Percentiles rank a stretch among this genome's conserved stretches.
Evolutionary conservation across 192 early-diverging fungal genomes (phyloP).

Genomic region (Geranomyces michiganensis): DNA sequence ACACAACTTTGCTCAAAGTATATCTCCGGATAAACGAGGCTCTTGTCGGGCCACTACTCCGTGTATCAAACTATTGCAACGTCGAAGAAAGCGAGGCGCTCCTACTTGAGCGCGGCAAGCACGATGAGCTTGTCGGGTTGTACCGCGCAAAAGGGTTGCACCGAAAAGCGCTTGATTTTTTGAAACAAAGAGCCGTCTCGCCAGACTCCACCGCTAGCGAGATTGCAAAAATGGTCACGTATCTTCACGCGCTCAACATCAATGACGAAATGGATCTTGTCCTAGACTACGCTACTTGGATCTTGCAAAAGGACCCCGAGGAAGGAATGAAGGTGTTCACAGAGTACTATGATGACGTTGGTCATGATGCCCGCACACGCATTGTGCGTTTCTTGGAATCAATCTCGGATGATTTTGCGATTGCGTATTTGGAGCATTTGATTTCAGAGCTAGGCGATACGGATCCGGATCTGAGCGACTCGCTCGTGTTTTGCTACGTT

Average conservation of each 20-base stretch:
- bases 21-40: constrained; percentile 86
- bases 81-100: constrained; percentile 80
- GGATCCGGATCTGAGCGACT: constrained; percentile 76
- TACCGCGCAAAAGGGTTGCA: constrained; percentile 90
- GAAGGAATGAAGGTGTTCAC: constrained; percentile 71
- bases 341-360: constrained; percentile 50
- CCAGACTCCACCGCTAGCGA: constrained; percentile 30
- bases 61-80: constrained; percentile 88
- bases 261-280: constrained; percentile 77
- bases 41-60: constrained; percentile 87
- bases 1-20: constrained; percentile 88
- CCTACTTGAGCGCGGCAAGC: constrained; percentile 76
- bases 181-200: constrained; percentile 42
- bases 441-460: constrained; percentile 71
- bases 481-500: constrained; percentile 79
- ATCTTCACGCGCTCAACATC: constrained; percentile 77
- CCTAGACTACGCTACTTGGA: constrained; percentile 80
- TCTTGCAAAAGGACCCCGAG: constrained; percentile 66
- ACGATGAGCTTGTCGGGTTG: constrained; percentile 87
- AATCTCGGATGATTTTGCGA: constrained; percentile 65
- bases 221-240: constrained; percentile 49
- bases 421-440: constrained; percentile 80
- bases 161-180: constrained; percentile 84
- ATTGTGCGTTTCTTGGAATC: constrained; percentile 69
- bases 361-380: constrained; percentile 28